Conservation (phyloP, 2,329 filamentous ascomycete species). For the Leptoxyphium fumago region DNA sequence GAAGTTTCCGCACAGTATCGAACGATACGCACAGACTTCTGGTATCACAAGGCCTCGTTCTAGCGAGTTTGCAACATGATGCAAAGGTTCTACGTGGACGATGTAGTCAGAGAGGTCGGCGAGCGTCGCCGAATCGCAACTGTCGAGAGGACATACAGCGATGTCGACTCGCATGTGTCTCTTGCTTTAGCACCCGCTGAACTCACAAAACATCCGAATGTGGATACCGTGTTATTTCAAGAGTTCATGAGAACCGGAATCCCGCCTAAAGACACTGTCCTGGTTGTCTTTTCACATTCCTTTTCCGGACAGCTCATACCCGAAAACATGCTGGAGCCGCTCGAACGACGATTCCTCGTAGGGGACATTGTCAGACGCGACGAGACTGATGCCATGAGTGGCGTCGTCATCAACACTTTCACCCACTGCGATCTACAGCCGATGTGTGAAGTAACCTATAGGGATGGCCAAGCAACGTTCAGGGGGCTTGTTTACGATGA, state of each 20-base stretch:
- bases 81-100: too few relatives aligned
- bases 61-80: too few relatives aligned
- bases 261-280: conserved; percentile 37
- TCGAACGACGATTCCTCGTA: conserved; percentile 40
- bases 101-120: too few relatives aligned
- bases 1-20: too few relatives aligned
- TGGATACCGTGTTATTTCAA: conserved; percentile 18
- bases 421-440: conserved; percentile 30
- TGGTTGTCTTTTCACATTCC: conserved; percentile 31
- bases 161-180: conserved; percentile 28
- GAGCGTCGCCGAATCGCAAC: conserved; percentile 4
- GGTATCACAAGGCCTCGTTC: too few relatives aligned
- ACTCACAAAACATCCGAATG: conserved; percentile 22
- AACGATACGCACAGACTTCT: too few relatives aligned
- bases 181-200: conserved; percentile 16
- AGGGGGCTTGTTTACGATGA: conserved; percentile 11
- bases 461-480: conserved; percentile 3
- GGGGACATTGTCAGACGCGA: conserved; percentile 41
- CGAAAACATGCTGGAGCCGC: conserved; percentile 30
- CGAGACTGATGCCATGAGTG: conserved; percentile 35
- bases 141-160: conserved; percentile 28
- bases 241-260: conserved; percentile 29
- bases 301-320: conserved; percentile 16
- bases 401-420: conserved; percentile 37
- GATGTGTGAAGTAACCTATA: conserved; percentile 15